Percentiles rank a stretch among this genome's conserved stretches.
Conservation (phyloP, 805 yeast genomes). For the Kluyveromyces aestuarii region DNA sequence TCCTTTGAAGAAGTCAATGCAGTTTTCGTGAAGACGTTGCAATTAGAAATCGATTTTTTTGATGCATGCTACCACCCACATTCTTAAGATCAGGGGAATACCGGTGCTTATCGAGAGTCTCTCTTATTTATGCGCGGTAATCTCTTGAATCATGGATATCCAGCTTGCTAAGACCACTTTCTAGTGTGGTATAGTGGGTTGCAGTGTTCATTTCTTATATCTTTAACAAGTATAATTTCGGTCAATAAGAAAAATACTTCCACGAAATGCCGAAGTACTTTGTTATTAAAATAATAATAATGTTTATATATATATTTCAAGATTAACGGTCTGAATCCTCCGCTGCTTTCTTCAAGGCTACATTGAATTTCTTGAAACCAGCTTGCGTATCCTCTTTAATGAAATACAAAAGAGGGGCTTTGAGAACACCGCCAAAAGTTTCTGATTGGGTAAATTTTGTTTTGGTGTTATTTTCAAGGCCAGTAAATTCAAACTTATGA, state of each 20-base stretch:
- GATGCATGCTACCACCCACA: constrained; percentile 35
- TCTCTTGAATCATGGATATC: too few species aligned
- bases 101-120: too few species aligned
- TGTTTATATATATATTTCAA: too few species aligned
- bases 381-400: neutral
- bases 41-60: constrained; percentile 39
- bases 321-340: neutral
- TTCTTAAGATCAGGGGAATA: neutral
- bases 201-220: too few species aligned
- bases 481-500: constrained; percentile 2
- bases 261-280: too few species aligned
- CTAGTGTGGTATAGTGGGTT: too few species aligned
- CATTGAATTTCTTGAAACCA: constrained; percentile 1
- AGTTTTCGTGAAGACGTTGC: constrained; percentile 29
- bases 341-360: neutral
- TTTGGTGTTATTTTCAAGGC: neutral
- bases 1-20: constrained; percentile 24
- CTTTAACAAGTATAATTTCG: too few species aligned
- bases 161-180: too few species aligned
- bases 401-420: neutral
- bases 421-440: neutral
- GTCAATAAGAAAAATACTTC: too few species aligned
- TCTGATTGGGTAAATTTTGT: constrained; percentile 2
- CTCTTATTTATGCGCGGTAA: too few species aligned
- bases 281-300: too few species aligned